These are phyloP conservation scores for Penicillium glabrum DNA, from an alignment of 2,329 filamentous ascomycete genomes.

Conservation along the genomic window DNA sequence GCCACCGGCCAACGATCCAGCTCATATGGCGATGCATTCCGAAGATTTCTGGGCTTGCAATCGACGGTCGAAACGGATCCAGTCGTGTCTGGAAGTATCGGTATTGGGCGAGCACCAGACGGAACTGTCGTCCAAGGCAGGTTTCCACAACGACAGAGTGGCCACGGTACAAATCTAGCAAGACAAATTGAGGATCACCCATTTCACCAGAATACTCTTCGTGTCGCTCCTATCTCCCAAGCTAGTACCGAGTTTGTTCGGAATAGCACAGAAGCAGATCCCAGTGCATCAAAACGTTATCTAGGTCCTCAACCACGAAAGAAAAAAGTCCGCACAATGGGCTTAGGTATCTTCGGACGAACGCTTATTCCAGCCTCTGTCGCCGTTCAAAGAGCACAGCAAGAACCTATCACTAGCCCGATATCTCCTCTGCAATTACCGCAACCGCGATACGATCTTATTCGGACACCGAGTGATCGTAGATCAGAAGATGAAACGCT, in stretches of 20 bases:
- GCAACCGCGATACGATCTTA: neutral
- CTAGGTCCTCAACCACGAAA: neutral
- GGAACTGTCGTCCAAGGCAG: constrained; percentile 42
- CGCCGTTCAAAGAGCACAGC: neutral
- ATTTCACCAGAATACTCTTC: constrained; percentile 32
- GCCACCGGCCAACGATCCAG: constrained; percentile 3
- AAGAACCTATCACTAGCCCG: neutral
- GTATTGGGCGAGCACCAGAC: constrained; percentile 40
- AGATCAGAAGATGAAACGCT: neutral
- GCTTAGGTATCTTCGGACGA: neutral
- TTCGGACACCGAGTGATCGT: neutral
- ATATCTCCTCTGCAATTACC: constrained; percentile 1
- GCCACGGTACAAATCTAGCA: constrained; percentile 37
- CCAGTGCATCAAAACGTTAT: neutral
- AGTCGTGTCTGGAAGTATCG: constrained; percentile 23
- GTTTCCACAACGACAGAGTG: constrained; percentile 42
- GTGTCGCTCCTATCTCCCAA: constrained; percentile 16
- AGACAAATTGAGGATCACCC: constrained; percentile 34
- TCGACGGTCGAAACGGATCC: constrained; percentile 17
- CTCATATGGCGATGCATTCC: constrained; percentile 27
- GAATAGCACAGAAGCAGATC: neutral
- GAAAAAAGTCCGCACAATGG: neutral
- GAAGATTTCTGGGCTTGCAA: constrained; percentile 31
- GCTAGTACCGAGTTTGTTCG: neutral
- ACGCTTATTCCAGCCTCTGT: neutral